Base-by-base conservation (phyloP, 1,284 basidiomycete species). In the Apiotrichum akiyoshidainum region DNA sequence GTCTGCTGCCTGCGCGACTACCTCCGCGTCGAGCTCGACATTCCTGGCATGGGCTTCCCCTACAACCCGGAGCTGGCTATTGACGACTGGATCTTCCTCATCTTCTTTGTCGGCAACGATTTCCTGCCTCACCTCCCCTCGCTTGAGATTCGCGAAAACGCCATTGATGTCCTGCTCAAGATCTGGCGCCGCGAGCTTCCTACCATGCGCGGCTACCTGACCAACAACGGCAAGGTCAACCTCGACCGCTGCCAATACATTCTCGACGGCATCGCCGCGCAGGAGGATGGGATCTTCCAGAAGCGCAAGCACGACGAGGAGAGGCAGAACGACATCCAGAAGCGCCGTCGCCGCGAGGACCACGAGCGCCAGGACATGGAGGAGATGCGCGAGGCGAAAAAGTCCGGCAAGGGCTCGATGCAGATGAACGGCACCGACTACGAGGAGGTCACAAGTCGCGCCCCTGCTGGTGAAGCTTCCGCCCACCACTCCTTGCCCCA, bases 31-130 rank as follows among this genome's bases (percentile, higher is more conserved):
- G 96, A 99, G 77, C 87, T 99, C 68, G 86, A 91, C 78, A 83
- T 96, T 26, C 83, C 89, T 13, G 80, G 85, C 59, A 78, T 84
- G 16, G 81, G 87, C 1, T 96, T 98, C 80, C 85, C 87, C n/a
- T 99, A 95, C 82, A 87, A 92, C 71, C 82, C 96, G 73, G 96
- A 99, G 79, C 87, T 90, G 76, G 94, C 96, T 40, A 92, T 99
- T 78, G 96, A 99, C 83, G 96, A 99, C 78, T 99, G 96, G 95
- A 92, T 99, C 69, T 87, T 99, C 74, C 83, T 99, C 71, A 98
- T 98, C 72, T 98, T 99, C 85, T 98, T 99, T 78, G 95, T 99
- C 72, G 96, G 96, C 69, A 99, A 99, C 82, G 96, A 99, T 81
- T 99, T 99, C 82, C 83, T 99, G 72, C 96, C 96, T 17, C 96